Conservation (phyloP, 495 filamentous ascomycete species). For the Cercophora scortea region DNA sequence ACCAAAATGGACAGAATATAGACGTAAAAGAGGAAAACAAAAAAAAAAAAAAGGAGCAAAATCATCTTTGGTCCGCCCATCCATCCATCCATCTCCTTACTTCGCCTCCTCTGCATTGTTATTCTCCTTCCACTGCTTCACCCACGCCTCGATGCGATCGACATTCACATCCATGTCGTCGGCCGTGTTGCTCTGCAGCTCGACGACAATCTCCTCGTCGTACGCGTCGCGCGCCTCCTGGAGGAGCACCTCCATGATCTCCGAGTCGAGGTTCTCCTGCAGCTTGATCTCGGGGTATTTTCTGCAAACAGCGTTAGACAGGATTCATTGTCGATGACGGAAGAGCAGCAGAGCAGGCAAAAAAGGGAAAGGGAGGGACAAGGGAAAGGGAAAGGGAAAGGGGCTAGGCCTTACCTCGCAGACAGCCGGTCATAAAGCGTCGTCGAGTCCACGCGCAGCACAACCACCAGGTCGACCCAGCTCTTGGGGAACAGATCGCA, state of each 20-base stretch:
- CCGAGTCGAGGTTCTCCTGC: slow-evolving; percentile 91
- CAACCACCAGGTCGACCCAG: slow-evolving; percentile 94
- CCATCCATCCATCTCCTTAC: neutral
- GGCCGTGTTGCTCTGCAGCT: slow-evolving; percentile 71
- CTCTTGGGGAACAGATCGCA: slow-evolving; percentile 91
- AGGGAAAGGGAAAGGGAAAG: neutral
- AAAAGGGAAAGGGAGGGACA: neutral
- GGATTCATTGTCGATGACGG: neutral
- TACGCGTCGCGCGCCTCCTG: slow-evolving; percentile 87
- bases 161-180: slow-evolving; percentile 85
- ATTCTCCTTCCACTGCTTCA: slow-evolving; percentile 59
- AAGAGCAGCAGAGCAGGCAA: neutral
- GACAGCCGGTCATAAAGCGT: slow-evolving; percentile 79
- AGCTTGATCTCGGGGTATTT: slow-evolving; percentile 79
- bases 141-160: slow-evolving; percentile 74
- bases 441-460: slow-evolving; percentile 70
- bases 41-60: too few species aligned
- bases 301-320: too few species aligned
- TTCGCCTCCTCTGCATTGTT: neutral
- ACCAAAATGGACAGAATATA: too few species aligned
- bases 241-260: slow-evolving; percentile 92
- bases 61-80: neutral
- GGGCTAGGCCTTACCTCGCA: slow-evolving; percentile 43
- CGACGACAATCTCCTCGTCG: slow-evolving; percentile 82
- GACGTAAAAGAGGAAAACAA: too few species aligned